Conservation (phyloP, 2,329 filamentous ascomycete species). For the Colletotrichum sp. region DNA sequence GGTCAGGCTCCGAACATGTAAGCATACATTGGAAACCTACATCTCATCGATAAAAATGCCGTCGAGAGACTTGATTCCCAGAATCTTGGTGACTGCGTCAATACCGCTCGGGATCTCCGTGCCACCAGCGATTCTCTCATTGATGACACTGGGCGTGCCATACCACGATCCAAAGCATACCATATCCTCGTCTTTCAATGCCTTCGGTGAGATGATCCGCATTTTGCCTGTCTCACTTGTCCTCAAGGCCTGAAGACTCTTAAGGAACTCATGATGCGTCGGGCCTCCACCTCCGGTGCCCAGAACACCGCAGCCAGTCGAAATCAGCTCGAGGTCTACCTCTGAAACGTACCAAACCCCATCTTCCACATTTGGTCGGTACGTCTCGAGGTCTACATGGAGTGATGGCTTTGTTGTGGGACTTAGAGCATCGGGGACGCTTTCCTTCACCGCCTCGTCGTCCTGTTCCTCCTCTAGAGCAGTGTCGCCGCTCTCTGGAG, state of each 20-base stretch:
- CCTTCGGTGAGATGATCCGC: conserved; percentile 40
- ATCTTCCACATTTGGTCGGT: conserved; percentile 5
- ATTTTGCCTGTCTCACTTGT: conserved; percentile 21
- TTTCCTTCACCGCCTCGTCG: conserved; percentile 26
- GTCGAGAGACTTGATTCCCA: conserved; percentile 34
- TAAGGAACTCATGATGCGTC: conserved; percentile 24
- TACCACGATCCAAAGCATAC: conserved; percentile 51
- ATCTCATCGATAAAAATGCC: conserved; percentile 42
- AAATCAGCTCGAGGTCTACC: conserved; percentile 26
- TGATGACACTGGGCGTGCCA: conserved; percentile 41
- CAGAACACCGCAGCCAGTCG: conserved; percentile 26
- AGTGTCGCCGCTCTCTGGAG: conserved; percentile 9
- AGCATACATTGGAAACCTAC: conserved; percentile 22
- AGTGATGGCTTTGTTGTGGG: conserved; percentile 35
- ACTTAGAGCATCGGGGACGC: conserved; percentile 31
- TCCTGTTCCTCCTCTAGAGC: conserved; percentile 24
- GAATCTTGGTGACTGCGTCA: conserved; percentile 36
- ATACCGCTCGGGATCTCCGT: conserved; percentile 41
- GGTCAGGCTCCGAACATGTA: neutral
- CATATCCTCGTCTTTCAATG: conserved; percentile 39
- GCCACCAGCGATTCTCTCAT: conserved; percentile 28
- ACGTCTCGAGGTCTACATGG: conserved; percentile 30
- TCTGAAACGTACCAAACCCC: conserved; percentile 23
- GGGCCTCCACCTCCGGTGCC: conserved; percentile 26
- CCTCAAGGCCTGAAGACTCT: conserved; percentile 19